Evolutionary conservation across 768 basidiomycete genomes (phyloP).

Genomic region (Suillus hirtellus): DNA sequence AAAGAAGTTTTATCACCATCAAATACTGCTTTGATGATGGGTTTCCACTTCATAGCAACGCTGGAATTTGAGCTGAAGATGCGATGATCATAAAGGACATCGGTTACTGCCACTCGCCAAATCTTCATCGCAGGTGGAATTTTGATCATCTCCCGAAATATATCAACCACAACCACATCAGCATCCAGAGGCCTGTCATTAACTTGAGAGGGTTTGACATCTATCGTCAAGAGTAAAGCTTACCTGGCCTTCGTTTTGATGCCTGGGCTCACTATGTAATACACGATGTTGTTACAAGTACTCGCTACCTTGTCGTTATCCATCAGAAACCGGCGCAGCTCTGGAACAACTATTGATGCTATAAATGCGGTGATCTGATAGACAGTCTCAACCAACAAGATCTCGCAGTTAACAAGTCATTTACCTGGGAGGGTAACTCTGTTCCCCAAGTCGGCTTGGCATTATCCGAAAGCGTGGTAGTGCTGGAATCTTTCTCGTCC

Average conservation of each 20-base stretch:
- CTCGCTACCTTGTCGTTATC: conserved; percentile 82
- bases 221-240: conserved; percentile 16
- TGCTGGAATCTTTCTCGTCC: conserved; percentile 64
- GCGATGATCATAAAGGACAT: conserved; percentile 81
- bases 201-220: conserved; percentile 12
- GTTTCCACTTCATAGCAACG: conserved; percentile 66
- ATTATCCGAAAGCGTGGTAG: conserved; percentile 39
- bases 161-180: conserved; percentile 62
- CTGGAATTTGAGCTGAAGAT: conserved; percentile 76
- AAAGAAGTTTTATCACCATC: conserved; percentile 87
- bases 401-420: neutral
- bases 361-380: conserved; percentile 73
- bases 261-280: conserved; percentile 80
- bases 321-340: conserved; percentile 72
- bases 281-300: conserved; percentile 81
- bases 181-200: conserved; percentile 74
- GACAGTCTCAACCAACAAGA: conserved; percentile 12
- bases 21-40: conserved; percentile 76
- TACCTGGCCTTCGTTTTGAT: conserved; percentile 79
- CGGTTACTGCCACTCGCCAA: conserved; percentile 80
- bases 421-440: conserved; percentile 32
- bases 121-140: conserved; percentile 77
- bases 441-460: conserved; percentile 27
- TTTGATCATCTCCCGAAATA: conserved; percentile 77
- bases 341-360: conserved; percentile 67